phyloP scores from a whole-genome alignment of 2,329 filamentous ascomycete genomes.

The Diaporthe aspalathi region DNA sequence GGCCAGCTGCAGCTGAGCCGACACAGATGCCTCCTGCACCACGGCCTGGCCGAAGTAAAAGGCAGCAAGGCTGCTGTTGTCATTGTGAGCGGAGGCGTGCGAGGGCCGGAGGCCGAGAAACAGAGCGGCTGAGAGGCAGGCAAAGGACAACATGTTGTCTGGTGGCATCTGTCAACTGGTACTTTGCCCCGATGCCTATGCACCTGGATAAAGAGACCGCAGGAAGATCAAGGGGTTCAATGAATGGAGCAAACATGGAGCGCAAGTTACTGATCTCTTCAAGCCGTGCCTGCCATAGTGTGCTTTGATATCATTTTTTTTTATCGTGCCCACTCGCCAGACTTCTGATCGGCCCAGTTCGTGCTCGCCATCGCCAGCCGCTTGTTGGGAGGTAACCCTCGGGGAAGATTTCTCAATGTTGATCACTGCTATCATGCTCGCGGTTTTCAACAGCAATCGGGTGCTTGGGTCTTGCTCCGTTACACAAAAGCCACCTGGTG shows the following conservation, averaged over 20 bases:
- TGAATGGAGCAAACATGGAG: background rate
- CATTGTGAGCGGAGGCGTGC: background rate
- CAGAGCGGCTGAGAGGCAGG: background rate
- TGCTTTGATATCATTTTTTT: background rate
- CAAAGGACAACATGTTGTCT: slow-evolving; percentile 2
- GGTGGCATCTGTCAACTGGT: background rate
- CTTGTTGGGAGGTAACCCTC: background rate
- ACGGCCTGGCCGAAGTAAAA: background rate
- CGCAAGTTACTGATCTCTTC: background rate
- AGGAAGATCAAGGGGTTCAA: background rate
- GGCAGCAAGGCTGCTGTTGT: background rate
- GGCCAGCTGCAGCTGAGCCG: background rate
- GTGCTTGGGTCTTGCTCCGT: background rate
- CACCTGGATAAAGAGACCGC: background rate
- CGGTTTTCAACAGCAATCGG: background rate
- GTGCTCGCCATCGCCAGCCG: background rate
- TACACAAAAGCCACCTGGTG: background rate
- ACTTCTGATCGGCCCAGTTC: background rate
- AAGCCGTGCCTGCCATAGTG: background rate
- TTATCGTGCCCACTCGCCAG: background rate
- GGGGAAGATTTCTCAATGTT: background rate
- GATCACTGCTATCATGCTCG: background rate
- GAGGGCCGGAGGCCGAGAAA: background rate
- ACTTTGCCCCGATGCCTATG: background rate
- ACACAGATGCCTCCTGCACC: background rate